A percentile compares a stretch with the other conserved stretches of the same genome.
Conservation (phyloP, 768 basidiomycete genomes). For the Gelatoporia subvermispora region DNA sequence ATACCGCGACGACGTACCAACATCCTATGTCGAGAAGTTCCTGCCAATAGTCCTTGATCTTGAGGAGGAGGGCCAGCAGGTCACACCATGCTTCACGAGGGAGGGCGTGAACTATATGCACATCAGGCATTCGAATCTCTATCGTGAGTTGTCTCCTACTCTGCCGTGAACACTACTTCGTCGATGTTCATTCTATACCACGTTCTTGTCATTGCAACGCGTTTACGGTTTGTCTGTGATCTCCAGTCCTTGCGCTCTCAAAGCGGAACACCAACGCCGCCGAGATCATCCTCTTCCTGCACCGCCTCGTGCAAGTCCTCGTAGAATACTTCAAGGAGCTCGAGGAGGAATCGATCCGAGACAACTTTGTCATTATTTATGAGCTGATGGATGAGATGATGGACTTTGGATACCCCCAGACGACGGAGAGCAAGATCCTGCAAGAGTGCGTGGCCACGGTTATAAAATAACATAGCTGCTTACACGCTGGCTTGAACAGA, state of each 20-base stretch:
- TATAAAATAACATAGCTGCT: no score
- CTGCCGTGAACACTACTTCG: neutral
- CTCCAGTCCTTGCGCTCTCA: conserved; percentile 85
- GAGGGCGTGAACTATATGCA: conserved; percentile 98
- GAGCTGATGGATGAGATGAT: conserved; percentile 99
- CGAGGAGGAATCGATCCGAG: conserved; percentile 97
- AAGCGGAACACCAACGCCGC: conserved; percentile 95
- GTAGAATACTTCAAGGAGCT: conserved; percentile 99
- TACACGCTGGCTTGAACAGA: conserved; percentile 31
- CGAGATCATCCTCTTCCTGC: conserved; percentile 94
- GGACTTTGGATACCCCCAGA: conserved; percentile 99
- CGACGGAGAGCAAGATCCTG: conserved; percentile 97
- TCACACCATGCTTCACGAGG: conserved; percentile 93
- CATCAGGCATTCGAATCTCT: conserved; percentile 96
- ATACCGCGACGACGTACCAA: conserved; percentile 91
- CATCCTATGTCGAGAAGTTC: conserved; percentile 89
- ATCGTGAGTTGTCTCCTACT: conserved; percentile 53
- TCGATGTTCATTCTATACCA: neutral
- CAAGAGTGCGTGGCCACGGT: conserved; percentile 65
- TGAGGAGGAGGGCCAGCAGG: conserved; percentile 95
- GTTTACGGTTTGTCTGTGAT: neutral
- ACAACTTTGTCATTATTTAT: conserved; percentile 99
- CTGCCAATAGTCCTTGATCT: conserved; percentile 90
- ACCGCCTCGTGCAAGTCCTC: conserved; percentile 87
- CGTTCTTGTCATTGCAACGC: neutral